Evolutionary conservation across 2,329 filamentous ascomycete species (phyloP).

Genomic region (Ophiostoma fasciatum): DNA sequence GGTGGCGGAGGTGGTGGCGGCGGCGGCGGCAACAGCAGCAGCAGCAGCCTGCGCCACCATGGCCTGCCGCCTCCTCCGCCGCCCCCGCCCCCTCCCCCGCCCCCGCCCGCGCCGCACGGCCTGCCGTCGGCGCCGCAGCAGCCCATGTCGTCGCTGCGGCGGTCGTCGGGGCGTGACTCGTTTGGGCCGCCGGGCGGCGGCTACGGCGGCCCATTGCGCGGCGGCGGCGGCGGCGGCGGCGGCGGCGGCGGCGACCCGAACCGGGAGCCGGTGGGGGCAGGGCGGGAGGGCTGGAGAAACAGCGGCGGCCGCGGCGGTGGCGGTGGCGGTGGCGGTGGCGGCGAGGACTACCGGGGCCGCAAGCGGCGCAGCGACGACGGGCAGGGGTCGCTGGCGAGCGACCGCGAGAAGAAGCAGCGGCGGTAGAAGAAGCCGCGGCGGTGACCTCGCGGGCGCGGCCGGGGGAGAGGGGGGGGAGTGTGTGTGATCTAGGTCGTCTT

Average conservation of each 20-base stretch:
- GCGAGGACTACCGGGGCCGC: slow-evolving; percentile 26
- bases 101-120: not conserved
- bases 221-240: slow-evolving; percentile 18
- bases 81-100: slow-evolving; percentile 4
- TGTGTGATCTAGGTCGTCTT: not conserved
- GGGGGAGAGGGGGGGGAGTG: not conserved
- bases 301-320: slow-evolving; percentile 20
- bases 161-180: not conserved
- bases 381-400: slow-evolving; percentile 28
- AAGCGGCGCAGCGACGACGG: slow-evolving; percentile 37
- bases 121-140: not conserved
- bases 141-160: not conserved
- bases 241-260: slow-evolving; percentile 11
- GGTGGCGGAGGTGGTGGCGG: slow-evolving; percentile 18
- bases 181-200: no score
- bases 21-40: not conserved
- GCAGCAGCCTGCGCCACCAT: not conserved
- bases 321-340: slow-evolving; percentile 19
- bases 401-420: slow-evolving; percentile 40
- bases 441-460: slow-evolving; percentile 1
- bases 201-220: no score
- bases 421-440: slow-evolving; percentile 20
- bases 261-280: slow-evolving; percentile 15
- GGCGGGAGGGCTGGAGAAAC: slow-evolving; percentile 17
- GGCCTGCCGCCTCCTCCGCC: not conserved